Conservation (phyloP, 306 rosid species). For the Mimosa pudica region DNA sequence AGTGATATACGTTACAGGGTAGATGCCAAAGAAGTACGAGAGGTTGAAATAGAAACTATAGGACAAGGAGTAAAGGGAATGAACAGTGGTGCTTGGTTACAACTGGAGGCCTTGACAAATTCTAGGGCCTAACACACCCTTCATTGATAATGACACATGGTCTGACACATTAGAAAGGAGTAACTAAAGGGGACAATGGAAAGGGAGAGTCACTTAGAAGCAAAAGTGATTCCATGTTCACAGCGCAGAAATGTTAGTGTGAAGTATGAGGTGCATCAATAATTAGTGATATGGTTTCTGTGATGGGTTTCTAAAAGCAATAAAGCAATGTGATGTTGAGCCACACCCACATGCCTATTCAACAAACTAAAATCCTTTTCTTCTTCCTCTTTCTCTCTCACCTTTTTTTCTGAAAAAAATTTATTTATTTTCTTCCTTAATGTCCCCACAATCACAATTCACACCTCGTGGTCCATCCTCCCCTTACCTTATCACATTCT, state of each 20-base stretch:
- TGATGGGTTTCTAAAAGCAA: conserved; percentile 55
- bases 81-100: conserved; percentile 31
- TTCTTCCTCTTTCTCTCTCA: neutral
- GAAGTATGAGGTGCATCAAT: conserved; percentile 74
- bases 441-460: conserved; percentile 46
- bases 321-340: conserved; percentile 67
- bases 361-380: conserved; percentile 51
- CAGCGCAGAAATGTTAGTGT: conserved; percentile 39
- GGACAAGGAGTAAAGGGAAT: neutral
- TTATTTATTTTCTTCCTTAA: conserved; percentile 18
- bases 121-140: conserved; percentile 45
- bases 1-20: neutral
- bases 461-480: conserved; percentile 65
- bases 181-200: conserved; percentile 30
- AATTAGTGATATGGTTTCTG: conserved; percentile 38
- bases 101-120: conserved; percentile 39
- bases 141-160: conserved; percentile 50
- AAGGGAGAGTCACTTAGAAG: conserved; percentile 46
- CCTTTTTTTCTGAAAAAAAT: neutral
- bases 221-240: conserved; percentile 56
- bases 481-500: conserved; percentile 75
- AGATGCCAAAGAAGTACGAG: conserved; percentile 11
- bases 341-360: conserved; percentile 93
- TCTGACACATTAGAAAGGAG: conserved; percentile 49
- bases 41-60: conserved; percentile 17